Base-by-base conservation (phyloP, 768 basidiomycete species). In the Epithele typhae region DNA sequence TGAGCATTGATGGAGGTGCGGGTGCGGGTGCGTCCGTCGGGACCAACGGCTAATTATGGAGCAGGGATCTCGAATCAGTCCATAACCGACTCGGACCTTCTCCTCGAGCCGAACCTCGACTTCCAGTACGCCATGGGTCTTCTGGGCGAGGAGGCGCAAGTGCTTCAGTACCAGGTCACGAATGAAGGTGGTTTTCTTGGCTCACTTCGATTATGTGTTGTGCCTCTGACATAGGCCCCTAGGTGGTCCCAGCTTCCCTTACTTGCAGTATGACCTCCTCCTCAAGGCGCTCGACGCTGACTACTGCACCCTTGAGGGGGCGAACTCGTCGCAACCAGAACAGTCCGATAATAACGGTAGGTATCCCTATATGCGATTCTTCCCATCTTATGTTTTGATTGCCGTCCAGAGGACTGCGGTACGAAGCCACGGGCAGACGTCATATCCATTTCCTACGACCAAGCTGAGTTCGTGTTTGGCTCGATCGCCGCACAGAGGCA, bases 101-200 rank as follows among this genome's bases (percentile, higher is more conserved):
- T 84, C 40, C 79, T 73, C 17, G 87, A 87, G 69, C 81, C 84
- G 21, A 73, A 40, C 72, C 74, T 9, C 71, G 77, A 51, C 25
- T 48, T 0, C 4, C 17, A 7, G 48, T 61, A 9, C 68, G 67
- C 19, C 67, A 78, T 88, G 55, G 72, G 74, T 8, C 66, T 81
- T 19, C 54, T 58, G 2, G 57, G 57, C 8, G 42, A 55, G 39
- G 35, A 22, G 11, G 22, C 57, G 46, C 40, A 48, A n/a, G 55
- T 60, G 12, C 54, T 55, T 11, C 44, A 56, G 19, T 56, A 53
- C 35, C 56, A 60, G 23, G 51, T 51, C 17, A 53, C 57, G 1
- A 51, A 51, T 22, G 37, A 46, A 14, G 21, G 30, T 18, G 27
- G 27, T 30, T 14, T 30, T 30, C 27, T 30, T 30, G 27, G 14